phyloP scores from a whole-genome alignment of 176 grass and related monocot genomes.

The Avena sativa region DNA sequence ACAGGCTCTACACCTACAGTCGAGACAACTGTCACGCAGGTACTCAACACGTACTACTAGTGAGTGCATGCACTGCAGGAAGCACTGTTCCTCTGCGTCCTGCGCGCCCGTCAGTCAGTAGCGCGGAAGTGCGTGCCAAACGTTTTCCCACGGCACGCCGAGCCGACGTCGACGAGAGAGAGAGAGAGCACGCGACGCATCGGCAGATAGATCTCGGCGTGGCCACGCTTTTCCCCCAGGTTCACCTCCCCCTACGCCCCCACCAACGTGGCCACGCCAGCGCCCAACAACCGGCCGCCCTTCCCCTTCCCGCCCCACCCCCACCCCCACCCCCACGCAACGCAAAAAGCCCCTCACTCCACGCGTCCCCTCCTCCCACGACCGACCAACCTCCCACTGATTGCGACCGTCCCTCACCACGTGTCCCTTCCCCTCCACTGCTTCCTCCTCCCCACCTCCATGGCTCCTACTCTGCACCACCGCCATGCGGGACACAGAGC shows the following conservation, averaged over 20 bases:
- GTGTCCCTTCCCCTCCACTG: constrained; percentile 17
- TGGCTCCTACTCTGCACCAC: fast-evolving
- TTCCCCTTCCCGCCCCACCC: not conserved
- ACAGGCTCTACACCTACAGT: not conserved
- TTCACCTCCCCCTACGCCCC: constrained; percentile 26
- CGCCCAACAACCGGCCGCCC: constrained; percentile 47
- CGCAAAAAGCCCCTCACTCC: constrained; percentile 30
- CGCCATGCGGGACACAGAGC: fast-evolving
- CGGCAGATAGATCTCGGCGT: not conserved
- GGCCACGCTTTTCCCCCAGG: not conserved
- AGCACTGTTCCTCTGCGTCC: not conserved
- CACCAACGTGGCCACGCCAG: constrained; percentile 65
- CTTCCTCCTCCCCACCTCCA: not conserved
- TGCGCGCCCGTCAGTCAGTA: not conserved
- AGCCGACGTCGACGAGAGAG: not conserved
- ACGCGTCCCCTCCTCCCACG: constrained; percentile 47
- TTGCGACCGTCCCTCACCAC: constrained; percentile 45
- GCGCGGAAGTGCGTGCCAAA: not conserved
- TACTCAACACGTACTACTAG: no score
- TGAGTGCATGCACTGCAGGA: not conserved
- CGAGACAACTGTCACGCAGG: not conserved
- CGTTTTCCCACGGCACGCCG: not conserved
- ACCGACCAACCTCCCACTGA: constrained; percentile 55
- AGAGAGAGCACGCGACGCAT: not conserved
- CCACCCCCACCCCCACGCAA: not conserved